Percentiles rank a stretch among this genome's conserved stretches.
These are phyloP conservation scores for Aspergillus incahuasiensis DNA, from an alignment of 495 filamentous ascomycete genomes.

Conservation along the genomic window DNA sequence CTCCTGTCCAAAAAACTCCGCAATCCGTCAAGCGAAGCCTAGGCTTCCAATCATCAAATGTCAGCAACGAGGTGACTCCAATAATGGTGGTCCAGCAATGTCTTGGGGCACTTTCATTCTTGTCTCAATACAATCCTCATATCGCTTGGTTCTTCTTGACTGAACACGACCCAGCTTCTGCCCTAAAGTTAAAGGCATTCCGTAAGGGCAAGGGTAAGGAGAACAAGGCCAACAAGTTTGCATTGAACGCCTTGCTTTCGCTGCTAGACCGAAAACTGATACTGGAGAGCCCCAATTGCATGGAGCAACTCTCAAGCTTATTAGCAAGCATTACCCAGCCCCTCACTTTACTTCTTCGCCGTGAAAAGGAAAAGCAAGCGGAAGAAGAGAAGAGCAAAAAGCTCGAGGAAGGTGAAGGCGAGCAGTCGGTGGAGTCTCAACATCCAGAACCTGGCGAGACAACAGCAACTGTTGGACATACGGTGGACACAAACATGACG, in stretches of 20 bases:
- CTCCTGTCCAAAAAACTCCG: constrained; percentile 71
- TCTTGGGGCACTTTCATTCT: constrained; percentile 70
- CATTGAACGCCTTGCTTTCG: constrained; percentile 82
- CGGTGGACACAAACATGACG: constrained; percentile 39
- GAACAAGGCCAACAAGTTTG: constrained; percentile 76
- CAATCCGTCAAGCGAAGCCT: constrained; percentile 67
- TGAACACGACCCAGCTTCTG: constrained; percentile 75
- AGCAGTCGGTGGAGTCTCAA: constrained; percentile 21
- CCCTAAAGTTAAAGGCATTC: constrained; percentile 68
- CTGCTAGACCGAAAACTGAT: constrained; percentile 87
- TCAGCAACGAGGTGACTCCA: constrained; percentile 77
- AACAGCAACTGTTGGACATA: constrained; percentile 15
- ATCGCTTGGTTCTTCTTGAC: constrained; percentile 91
- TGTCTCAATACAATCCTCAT: constrained; percentile 77
- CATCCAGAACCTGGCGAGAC: constrained; percentile 20
- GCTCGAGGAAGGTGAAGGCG: constrained; percentile 26
- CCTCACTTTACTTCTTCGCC: constrained; percentile 73
- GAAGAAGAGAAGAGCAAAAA: constrained; percentile 57
- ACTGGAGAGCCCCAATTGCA: constrained; percentile 90
- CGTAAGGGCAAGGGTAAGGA: constrained; percentile 87
- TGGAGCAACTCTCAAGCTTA: constrained; percentile 86
- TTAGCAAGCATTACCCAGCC: constrained; percentile 86
- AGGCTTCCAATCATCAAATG: constrained; percentile 50
- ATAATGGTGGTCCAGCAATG: constrained; percentile 96
- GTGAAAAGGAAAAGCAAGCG: constrained; percentile 68